Evolutionary conservation across 106 monocot species (phyloP).

Genomic region (Phalaenopsis aphrodite): DNA sequence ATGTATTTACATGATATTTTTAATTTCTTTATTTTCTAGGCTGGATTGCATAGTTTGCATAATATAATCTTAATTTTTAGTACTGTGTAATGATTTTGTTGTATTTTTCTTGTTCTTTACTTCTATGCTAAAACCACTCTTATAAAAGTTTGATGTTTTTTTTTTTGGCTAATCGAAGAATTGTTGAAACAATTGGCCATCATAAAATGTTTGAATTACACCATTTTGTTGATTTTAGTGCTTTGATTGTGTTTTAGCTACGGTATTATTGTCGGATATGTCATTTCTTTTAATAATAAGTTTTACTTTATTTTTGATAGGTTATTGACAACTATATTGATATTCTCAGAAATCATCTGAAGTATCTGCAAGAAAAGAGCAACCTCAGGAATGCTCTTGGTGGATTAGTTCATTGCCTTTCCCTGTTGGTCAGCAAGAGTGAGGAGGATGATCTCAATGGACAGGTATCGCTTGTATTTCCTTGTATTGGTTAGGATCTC

Average conservation of each 20-base stretch:
- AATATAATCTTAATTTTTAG: background rate
- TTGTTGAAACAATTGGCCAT: background rate
- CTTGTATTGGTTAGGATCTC: background rate
- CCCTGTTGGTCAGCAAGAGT: conserved; percentile 28
- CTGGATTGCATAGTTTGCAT: too few relatives aligned
- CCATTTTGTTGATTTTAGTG: background rate
- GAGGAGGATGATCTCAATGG: conserved; percentile 16
- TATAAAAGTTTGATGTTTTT: background rate
- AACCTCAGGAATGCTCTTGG: conserved; percentile 59
- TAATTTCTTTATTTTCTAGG: too few relatives aligned
- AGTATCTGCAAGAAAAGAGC: conserved; percentile 71
- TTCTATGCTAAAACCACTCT: background rate
- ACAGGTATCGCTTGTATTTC: conserved; percentile 15
- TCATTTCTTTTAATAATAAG: conserved; percentile 1
- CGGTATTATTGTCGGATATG: background rate
- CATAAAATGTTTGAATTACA: background rate
- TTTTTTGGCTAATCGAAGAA: background rate
- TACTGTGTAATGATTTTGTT: background rate
- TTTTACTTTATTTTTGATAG: conserved; percentile 23
- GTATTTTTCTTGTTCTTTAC: background rate
- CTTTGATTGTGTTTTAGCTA: background rate
- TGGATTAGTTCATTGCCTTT: conserved; percentile 68
- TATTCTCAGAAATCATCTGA: conserved; percentile 70
- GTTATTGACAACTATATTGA: conserved; percentile 71
- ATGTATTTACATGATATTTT: too few relatives aligned